phyloP scores from a whole-genome alignment of 768 basidiomycete species.

The Pleurotus pulmonarius region DNA sequence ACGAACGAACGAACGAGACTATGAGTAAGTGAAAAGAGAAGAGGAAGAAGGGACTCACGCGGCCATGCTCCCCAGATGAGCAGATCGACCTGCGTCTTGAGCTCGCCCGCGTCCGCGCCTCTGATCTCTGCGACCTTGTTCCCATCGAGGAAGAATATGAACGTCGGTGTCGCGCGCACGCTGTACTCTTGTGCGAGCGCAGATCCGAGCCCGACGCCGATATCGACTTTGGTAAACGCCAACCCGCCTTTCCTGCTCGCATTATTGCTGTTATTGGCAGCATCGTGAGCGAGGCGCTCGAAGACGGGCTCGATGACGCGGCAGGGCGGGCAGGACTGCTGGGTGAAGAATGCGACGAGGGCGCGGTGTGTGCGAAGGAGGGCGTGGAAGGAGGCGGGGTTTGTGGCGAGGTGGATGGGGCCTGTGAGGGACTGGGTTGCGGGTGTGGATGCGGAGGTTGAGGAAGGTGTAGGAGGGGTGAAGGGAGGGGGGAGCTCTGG shows the following conservation, averaged over 20 bases:
- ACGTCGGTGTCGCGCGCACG: slow-evolving; percentile 81
- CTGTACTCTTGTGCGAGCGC: slow-evolving; percentile 59
- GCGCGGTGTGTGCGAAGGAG: slow-evolving; percentile 63
- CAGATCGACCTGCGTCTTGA: slow-evolving; percentile 71
- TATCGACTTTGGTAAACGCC: slow-evolving; percentile 83
- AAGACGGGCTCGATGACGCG: slow-evolving; percentile 81
- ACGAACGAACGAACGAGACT: too few species aligned
- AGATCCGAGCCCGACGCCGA: slow-evolving; percentile 62
- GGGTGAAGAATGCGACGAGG: slow-evolving; percentile 81
- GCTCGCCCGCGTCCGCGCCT: slow-evolving; percentile 66
- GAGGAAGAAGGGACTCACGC: slow-evolving; percentile 42
- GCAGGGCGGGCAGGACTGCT: slow-evolving; percentile 74
- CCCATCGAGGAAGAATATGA: slow-evolving; percentile 81
- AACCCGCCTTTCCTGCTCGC: slow-evolving; percentile 38
- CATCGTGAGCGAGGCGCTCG: slow-evolving; percentile 65
- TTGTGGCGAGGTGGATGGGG: slow-evolving; percentile 59
- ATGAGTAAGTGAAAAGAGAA: too few species aligned
- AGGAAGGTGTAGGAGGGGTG: slow-evolving; percentile 12
- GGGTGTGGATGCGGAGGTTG: slow-evolving; percentile 22
- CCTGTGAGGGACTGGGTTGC: slow-evolving; percentile 51
- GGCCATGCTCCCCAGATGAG: slow-evolving; percentile 77
- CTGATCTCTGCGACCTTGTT: slow-evolving; percentile 71
- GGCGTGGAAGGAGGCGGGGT: slow-evolving; percentile 46
- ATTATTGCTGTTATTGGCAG: slow-evolving; percentile 38
- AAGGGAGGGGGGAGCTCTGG: slow-evolving; percentile 19